Base-by-base conservation (phyloP, 2,329 filamentous ascomycete genomes). In the Beauveria sp. region DNA sequence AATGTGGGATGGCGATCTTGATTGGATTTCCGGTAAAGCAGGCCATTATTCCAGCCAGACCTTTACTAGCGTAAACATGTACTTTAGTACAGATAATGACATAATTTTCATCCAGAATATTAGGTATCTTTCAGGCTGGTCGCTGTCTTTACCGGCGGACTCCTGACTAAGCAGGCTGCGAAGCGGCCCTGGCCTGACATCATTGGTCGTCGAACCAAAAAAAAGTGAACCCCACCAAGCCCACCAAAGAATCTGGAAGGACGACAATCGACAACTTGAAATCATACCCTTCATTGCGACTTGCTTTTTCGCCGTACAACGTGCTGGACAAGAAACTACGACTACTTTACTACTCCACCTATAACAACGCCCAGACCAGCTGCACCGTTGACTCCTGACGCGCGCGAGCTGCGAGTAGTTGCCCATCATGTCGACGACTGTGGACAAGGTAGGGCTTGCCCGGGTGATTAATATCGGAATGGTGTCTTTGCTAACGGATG, bases 381-480 rank as follows among this genome's bases (percentile, higher is more conserved):
- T 26, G 38, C 34, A 40, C 20, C 38, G 38, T 26, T 20, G 20
- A 31, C 20, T 38, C 45, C 16, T 16, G 2, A n/a, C 24, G 18
- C 5, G n/a, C n/a, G 38, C 53, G 46, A 52, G 56, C 62, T 64
- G 61, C 61, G 51, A 48, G 5, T 40, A 65, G 58, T 64, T 67
- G 67, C 61, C 74, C 81, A 89, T 76, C 71, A 98, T 98, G 95
- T 83, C 93, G 83, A 98, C 93, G 64, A 98, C 93, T 48, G 92
- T 97, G 75, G 93, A 98, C 71, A 98, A 98, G 89, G 91, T 90
- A 74, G 68, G 83, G 71, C 50, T 63, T 53, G 34, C 26, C 9
- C 52, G 20, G 28, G 18, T 43, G 10, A 26, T 42, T 14, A 18
- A 24, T 24, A 49, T 16, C 43, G 28, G 20, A 24, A 22, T 34